These are phyloP conservation scores for Melampsora larici-populina DNA, from an alignment of 1,284 basidiomycete species.

Conservation along the genomic window DNA sequence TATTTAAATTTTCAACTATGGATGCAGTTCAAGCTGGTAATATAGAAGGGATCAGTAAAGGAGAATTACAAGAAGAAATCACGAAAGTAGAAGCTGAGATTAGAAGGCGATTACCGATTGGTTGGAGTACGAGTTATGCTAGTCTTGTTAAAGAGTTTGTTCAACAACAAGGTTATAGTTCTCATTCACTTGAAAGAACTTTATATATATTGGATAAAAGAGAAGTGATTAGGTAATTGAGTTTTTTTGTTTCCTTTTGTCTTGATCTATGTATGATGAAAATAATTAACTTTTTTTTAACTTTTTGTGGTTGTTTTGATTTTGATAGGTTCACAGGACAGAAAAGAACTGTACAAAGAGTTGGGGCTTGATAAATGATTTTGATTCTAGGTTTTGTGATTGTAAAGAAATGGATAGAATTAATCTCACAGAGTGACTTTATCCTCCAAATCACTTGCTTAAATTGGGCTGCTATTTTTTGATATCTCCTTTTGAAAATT, in stretches of 20 bases:
- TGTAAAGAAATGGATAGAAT: neutral
- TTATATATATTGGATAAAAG: slow-evolving; percentile 91
- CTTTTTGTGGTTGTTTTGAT: neutral
- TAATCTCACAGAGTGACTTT: too few species aligned
- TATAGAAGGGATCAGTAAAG: slow-evolving; percentile 85
- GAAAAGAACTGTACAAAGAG: slow-evolving; percentile 30
- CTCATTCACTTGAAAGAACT: slow-evolving; percentile 86
- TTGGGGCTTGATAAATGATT: slow-evolving; percentile 10
- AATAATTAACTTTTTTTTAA: neutral
- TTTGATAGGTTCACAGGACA: slow-evolving; percentile 32
- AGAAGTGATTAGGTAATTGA: slow-evolving; percentile 72
- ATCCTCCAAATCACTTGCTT: neutral
- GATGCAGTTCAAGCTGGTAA: slow-evolving; percentile 92
- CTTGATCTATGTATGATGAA: neutral
- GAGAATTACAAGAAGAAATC: slow-evolving; percentile 93
- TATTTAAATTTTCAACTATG: slow-evolving; percentile 99
- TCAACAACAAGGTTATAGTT: slow-evolving; percentile 80
- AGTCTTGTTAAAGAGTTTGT: slow-evolving; percentile 94
- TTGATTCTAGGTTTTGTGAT: neutral
- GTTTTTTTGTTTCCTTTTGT: neutral
- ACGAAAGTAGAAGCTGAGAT: slow-evolving; percentile 87
- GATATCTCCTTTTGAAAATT: neutral
- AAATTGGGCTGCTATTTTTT: neutral
- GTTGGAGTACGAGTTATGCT: slow-evolving; percentile 95
- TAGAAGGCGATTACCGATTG: slow-evolving; percentile 80